Conservation (phyloP, 1,139 yeast species). For the Blastobotrys aristatus region DNA sequence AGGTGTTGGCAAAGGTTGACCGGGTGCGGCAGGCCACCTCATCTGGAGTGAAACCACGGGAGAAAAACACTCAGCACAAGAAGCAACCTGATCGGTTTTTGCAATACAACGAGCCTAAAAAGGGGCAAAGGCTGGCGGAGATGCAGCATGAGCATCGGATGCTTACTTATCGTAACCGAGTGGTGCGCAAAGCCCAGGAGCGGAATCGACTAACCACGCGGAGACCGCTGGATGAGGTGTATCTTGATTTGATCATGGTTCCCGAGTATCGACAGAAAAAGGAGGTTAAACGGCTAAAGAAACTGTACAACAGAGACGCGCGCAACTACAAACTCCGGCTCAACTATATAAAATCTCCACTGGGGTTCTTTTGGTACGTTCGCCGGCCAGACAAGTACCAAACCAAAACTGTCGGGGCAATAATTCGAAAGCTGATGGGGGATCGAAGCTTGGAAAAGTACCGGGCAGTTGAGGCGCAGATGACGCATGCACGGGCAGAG, state of each 20-base stretch:
- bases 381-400: slow-evolving; percentile 16
- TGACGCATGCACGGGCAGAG: slow-evolving; percentile 16
- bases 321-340: slow-evolving; percentile 11
- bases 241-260: slow-evolving; percentile 21
- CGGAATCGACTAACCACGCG: background rate
- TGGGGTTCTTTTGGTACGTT: slow-evolving; percentile 20
- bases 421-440: slow-evolving; percentile 11
- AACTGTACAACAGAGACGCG: slow-evolving; percentile 13
- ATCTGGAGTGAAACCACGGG: background rate
- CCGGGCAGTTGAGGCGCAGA: slow-evolving; percentile 9
- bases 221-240: slow-evolving; percentile 16
- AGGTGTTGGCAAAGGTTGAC: background rate
- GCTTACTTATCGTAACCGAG: slow-evolving; percentile 2
- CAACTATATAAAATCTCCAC: slow-evolving; percentile 14
- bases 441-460: slow-evolving; percentile 3
- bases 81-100: slow-evolving; percentile 2
- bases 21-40: background rate
- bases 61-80: background rate
- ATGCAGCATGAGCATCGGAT: background rate
- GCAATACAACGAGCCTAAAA: slow-evolving; percentile 8
- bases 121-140: slow-evolving; percentile 3
- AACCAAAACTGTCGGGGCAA: slow-evolving; percentile 8
- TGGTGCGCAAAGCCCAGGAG: background rate
- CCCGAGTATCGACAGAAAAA: slow-evolving; percentile 18
- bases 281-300: slow-evolving; percentile 9